Evolutionary conservation across 2,329 filamentous ascomycete genomes (phyloP).

Genomic region (Stachybotrys echinatus): DNA sequence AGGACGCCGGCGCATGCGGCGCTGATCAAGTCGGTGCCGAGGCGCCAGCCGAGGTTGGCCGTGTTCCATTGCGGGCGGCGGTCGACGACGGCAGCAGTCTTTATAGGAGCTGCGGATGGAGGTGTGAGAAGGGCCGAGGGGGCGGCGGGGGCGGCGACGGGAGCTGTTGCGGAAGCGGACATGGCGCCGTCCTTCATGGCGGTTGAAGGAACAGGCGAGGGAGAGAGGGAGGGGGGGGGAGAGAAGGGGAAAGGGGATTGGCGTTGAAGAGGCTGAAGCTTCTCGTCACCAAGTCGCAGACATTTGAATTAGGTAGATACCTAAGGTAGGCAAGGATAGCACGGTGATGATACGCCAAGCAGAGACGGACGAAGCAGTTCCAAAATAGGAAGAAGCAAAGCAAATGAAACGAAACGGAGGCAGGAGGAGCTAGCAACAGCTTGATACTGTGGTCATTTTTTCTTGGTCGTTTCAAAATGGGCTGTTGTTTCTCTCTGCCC

Average conservation of each 20-base stretch:
- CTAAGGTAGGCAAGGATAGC: neutral
- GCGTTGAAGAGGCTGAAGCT: neutral
- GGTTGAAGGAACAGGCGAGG: neutral
- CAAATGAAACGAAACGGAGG: neutral
- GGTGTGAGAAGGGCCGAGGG: neutral
- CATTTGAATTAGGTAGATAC: neutral
- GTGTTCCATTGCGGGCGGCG: conserved; percentile 61
- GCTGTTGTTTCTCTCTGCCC: too few relatives aligned
- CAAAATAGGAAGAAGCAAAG: too few relatives aligned
- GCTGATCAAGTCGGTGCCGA: conserved; percentile 63
- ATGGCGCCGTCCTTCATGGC: neutral
- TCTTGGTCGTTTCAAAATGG: too few relatives aligned
- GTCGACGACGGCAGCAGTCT: conserved; percentile 3
- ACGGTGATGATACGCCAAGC: too few relatives aligned
- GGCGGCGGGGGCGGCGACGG: neutral
- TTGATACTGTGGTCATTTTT: too few relatives aligned
- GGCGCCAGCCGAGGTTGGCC: conserved; percentile 59
- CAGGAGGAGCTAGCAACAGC: neutral
- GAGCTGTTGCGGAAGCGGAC: neutral
- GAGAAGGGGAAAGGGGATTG: neutral
- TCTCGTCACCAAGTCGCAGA: neutral
- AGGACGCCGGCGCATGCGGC: conserved; percentile 68
- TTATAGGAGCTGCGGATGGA: neutral
- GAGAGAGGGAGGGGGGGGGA: neutral
- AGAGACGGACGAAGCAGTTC: too few relatives aligned